phyloP scores from a whole-genome alignment of 2,329 filamentous ascomycete genomes.

The Ilyonectria sp. region DNA sequence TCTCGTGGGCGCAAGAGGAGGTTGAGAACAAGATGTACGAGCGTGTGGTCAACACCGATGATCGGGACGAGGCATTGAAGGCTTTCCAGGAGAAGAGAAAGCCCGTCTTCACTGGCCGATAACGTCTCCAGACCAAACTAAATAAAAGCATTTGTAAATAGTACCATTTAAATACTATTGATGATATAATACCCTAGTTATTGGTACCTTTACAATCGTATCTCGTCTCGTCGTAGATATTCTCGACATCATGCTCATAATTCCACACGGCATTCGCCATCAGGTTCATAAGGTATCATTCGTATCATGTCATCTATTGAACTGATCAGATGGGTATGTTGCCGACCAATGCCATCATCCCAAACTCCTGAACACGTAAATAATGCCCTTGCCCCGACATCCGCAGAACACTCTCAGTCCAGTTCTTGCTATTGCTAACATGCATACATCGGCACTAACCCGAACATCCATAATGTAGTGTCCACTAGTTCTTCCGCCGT shows the following conservation, averaged over 20 bases:
- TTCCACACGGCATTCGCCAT: neutral
- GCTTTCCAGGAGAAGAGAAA: slow-evolving; percentile 82
- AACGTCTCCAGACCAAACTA: slow-evolving; percentile 33
- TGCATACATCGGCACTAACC: neutral
- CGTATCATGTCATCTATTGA: slow-evolving; percentile 26
- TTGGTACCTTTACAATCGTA: neutral
- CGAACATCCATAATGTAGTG: neutral
- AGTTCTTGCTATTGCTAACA: neutral
- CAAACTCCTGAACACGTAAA: slow-evolving; percentile 31
- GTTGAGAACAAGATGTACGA: slow-evolving; percentile 92
- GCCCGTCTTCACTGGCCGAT: slow-evolving; percentile 71
- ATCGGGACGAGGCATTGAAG: slow-evolving; percentile 87
- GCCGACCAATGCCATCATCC: slow-evolving; percentile 20
- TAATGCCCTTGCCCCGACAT: neutral
- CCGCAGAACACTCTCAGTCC: neutral
- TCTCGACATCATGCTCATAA: neutral
- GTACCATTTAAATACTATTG: neutral
- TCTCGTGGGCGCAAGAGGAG: slow-evolving; percentile 79
- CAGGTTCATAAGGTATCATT: slow-evolving; percentile 7
- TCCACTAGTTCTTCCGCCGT: neutral
- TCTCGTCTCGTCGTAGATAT: neutral
- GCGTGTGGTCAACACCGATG: slow-evolving; percentile 85
- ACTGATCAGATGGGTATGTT: slow-evolving; percentile 32
- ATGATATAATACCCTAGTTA: neutral
- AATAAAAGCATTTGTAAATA: slow-evolving; percentile 3